phyloP scores from a whole-genome alignment of 2,329 filamentous ascomycete genomes.

The Colletotrichum tabaci region DNA sequence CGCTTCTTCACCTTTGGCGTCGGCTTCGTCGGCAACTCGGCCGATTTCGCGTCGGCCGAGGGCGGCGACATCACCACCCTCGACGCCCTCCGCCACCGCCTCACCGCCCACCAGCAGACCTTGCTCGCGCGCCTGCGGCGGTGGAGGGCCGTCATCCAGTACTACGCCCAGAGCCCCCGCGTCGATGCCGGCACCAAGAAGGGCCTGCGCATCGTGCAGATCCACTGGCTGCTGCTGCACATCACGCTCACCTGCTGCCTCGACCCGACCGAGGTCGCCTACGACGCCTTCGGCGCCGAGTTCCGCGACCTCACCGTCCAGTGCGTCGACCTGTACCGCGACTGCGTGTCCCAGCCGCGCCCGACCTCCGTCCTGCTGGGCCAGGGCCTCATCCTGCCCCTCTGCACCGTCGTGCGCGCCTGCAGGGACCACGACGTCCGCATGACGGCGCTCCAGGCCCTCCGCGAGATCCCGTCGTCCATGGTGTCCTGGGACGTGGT shows the following conservation, averaged over 20 bases:
- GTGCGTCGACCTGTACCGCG: conserved; percentile 31
- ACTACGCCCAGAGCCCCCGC: conserved; percentile 6
- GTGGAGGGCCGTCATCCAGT: conserved; percentile 20
- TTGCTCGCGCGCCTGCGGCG: conserved; percentile 27
- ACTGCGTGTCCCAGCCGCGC: conserved; percentile 12
- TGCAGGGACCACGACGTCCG: conserved; percentile 40
- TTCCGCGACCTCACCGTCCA: conserved; percentile 32
- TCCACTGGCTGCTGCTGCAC: conserved; percentile 35
- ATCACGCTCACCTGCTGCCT: conserved; percentile 33
- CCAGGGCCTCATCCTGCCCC: conserved; percentile 33
- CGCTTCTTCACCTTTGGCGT: conserved; percentile 38
- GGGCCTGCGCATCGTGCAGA: conserved; percentile 32
- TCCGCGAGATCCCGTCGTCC: conserved; percentile 33
- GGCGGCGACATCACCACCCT: not conserved
- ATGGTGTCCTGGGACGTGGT: conserved; percentile 39
- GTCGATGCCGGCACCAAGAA: conserved; percentile 22
- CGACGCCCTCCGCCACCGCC: conserved; percentile 1
- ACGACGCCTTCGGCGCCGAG: conserved; percentile 39
- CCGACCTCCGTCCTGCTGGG: conserved; percentile 23
- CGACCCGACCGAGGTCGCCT: conserved; percentile 40
- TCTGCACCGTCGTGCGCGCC: conserved; percentile 36
- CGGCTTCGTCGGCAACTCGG: conserved; percentile 27
- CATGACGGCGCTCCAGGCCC: conserved; percentile 39
- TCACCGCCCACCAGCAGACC: conserved; percentile 19
- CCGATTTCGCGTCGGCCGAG: not conserved